Conservation (phyloP, 23 red algal species). For the Gracilaria gracilis region DNA sequence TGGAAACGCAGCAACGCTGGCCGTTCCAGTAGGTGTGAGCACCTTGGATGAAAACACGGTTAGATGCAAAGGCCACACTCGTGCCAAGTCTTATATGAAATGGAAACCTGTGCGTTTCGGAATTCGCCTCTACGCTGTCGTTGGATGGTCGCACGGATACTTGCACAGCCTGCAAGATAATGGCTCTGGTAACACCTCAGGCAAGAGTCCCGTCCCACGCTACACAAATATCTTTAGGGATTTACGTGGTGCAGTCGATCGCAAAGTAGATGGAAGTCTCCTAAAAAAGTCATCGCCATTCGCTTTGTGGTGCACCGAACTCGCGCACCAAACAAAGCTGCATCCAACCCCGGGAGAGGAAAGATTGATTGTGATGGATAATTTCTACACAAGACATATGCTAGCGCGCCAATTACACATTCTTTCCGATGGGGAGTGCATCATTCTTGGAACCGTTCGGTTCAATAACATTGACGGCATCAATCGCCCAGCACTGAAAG, state of each 20-base stretch:
- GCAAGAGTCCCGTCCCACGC: background rate
- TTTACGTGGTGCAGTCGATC: background rate
- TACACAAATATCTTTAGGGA: constrained; percentile 11
- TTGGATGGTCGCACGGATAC: constrained; percentile 15
- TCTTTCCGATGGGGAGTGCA: background rate
- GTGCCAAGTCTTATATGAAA: background rate
- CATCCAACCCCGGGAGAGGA: background rate
- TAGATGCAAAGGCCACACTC: background rate
- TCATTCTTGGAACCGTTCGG: background rate
- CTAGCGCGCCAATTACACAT: background rate
- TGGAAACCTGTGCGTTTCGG: background rate
- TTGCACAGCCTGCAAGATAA: constrained; percentile 28
- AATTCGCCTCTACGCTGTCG: background rate
- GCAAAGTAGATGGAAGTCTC: constrained; percentile 30
- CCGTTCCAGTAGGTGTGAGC: background rate
- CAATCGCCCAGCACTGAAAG: background rate
- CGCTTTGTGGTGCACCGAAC: constrained; percentile 8
- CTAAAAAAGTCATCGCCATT: background rate
- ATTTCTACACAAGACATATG: background rate
- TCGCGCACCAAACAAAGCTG: background rate
- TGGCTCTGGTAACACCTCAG: constrained; percentile 6
- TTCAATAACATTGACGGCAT: background rate
- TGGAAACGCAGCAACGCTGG: background rate
- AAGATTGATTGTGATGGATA: background rate
- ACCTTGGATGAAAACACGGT: background rate